A percentile compares a stretch with the other conserved stretches of the same genome.
phyloP scores from a whole-genome alignment of 148 eudicot species.

The Vaccinium vitisidaea region DNA sequence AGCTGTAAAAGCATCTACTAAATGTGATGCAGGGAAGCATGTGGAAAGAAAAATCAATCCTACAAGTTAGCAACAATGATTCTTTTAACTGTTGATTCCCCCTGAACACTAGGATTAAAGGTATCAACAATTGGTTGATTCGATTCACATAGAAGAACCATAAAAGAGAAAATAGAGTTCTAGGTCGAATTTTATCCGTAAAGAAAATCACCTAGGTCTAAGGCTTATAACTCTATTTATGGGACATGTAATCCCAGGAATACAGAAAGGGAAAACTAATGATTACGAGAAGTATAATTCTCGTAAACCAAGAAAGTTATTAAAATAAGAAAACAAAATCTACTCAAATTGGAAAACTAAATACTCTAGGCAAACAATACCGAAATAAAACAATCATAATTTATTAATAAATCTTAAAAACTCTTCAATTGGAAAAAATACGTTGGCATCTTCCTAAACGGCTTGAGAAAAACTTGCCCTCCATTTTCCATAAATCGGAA shows the following conservation, averaged over 20 bases:
- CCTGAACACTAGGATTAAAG: neutral
- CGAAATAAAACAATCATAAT: neutral
- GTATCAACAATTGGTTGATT: neutral
- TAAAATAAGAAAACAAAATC: neutral
- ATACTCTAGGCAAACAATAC: neutral
- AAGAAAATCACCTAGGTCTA: neutral
- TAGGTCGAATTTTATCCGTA: neutral
- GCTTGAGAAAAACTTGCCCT: neutral
- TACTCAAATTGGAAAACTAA: neutral
- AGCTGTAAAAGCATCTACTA: neutral
- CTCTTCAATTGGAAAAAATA: neutral
- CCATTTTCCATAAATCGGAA: neutral
- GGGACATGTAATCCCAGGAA: neutral
- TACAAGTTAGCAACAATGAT: neutral
- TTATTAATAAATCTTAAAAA: neutral
- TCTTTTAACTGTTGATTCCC: neutral
- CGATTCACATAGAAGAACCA: neutral
- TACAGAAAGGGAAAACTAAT: neutral
- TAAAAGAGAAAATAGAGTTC: neutral
- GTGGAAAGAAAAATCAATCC: neutral
- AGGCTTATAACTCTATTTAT: neutral
- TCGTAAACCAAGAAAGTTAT: neutral
- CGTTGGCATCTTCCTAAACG: neutral
- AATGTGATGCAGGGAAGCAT: neutral
- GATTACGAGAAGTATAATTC: neutral